Evolutionary conservation across 805 yeast genomes (phyloP), one percentile per base, ranked within the genome.

Genomic region (Yarrowia alimentaria): DNA sequence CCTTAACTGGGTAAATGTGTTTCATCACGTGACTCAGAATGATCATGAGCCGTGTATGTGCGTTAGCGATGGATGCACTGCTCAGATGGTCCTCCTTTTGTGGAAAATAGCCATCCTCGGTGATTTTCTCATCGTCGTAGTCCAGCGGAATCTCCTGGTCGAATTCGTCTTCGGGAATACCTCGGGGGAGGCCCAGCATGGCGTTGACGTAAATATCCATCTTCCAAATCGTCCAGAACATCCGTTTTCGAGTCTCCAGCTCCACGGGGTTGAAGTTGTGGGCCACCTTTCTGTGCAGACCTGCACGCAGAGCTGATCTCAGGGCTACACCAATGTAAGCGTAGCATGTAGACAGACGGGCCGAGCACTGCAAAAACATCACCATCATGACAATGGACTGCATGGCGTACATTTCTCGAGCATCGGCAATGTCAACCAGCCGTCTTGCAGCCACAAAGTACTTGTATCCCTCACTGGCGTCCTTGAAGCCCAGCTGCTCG

Each of bases 201-300:
- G 95, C 84, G 63, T 85, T 86, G 60, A 88, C 85, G 63, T 90
- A 89, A 34, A 87, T 80, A 61, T 90, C 96, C 83, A 88, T 84
- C 64, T 89, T 89, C 64, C 85, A 84, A 55, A 89, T 82, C 1
- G 96, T 83, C 85, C 91, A 89, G 64, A 89, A 89, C 32, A 90
- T 68, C 54, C 96, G 73, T 65, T 88, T 89, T 54, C 95, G 73
- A 1, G 86, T 83, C 61, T 90, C 96, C 29, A 80, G 70, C 61
- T 86, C 94, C 25, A 89, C 80, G 1, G 90, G 90, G 57, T 83
- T 83, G 57, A 80, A 79, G 12, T 64, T 74, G 57, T 78, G 72
- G 33, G 79, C 70, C 26, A 87, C 72, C 62, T 81, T 83, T 55
- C 95, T 69, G 65, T 89, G 96, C 14, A 87, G 68, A 0, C 96